These are phyloP conservation scores for Pezicula rhizophila DNA, from an alignment of 2,329 filamentous ascomycete species.

Conservation along the genomic window DNA sequence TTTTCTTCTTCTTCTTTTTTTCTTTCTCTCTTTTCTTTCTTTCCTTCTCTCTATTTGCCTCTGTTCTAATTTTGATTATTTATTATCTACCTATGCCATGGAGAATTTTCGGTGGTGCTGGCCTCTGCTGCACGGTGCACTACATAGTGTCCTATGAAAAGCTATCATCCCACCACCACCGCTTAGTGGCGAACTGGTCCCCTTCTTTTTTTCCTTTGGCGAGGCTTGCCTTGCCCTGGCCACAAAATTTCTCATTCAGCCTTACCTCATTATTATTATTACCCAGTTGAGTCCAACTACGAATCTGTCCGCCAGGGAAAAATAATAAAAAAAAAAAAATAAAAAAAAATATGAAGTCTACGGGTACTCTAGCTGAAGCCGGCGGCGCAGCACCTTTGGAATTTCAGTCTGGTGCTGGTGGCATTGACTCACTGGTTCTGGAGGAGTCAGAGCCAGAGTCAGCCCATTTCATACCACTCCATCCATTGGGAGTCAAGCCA, in stretches of 20 bases:
- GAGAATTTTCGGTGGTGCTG: too few relatives aligned
- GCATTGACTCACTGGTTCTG: conserved; percentile 23
- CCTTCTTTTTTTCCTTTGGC: not conserved
- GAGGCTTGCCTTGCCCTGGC: not conserved
- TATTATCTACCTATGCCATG: too few relatives aligned
- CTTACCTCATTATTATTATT: not conserved
- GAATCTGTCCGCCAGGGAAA: not conserved
- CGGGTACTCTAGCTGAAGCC: conserved; percentile 11
- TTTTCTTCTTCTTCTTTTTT: not conserved
- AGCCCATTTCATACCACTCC: conserved; percentile 57
- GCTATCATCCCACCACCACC: too few relatives aligned
- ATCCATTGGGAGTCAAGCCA: conserved; percentile 81
- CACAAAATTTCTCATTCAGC: not conserved
- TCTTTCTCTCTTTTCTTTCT: not conserved
- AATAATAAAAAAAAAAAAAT: too few relatives aligned
- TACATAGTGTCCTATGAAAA: too few relatives aligned
- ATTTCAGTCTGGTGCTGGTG: conserved; percentile 10
- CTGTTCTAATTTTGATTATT: too few relatives aligned
- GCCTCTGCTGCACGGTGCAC: too few relatives aligned
- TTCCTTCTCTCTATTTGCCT: not conserved
- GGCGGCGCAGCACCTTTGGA: conserved; percentile 5
- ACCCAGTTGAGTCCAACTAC: not conserved
- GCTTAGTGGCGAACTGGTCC: too few relatives aligned
- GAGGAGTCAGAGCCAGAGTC: conserved; percentile 32
- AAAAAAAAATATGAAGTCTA: conserved; percentile 14